Base-by-base conservation (phyloP, 2,329 filamentous ascomycete genomes). In the Lithohypha guttulata region DNA sequence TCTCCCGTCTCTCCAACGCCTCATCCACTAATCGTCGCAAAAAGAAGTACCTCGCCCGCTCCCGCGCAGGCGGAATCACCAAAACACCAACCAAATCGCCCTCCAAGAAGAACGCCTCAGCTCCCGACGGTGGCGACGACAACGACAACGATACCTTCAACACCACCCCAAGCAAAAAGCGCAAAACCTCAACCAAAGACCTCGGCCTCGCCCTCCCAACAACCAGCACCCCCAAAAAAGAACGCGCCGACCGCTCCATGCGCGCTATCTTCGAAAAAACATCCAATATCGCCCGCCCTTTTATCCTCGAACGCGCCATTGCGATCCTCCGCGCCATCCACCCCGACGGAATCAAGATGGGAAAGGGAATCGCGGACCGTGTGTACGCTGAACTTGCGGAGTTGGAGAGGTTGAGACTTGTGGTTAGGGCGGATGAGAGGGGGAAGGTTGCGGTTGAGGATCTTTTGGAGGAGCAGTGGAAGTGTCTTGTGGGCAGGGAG, bases 261-360 rank as follows among this genome's bases (percentile, higher is more conserved):
- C 27, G 36, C 13, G 19, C 25, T 10, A 27, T 34, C 37, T 36
- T 41, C 42, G 30, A 36, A n/a, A 35, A 31, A 25, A 39, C 27
- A 9, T 27, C 58, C 55, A 2, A 62, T 58, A 6, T 57, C 57
- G 8, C 59, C 3, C 60, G 58, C 3, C 55, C 65, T 0, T 69
- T 69, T 42, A 57, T 61, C 0, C 48, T 69, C 3, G 66, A 69
- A 46, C 57, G 66, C 1, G 49, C 68, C 2, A 49, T 68, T 6
- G 65, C 66, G 1, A 66, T 69, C 18, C 65, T 64, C 39, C 63
- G 65, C 30, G 64, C 64, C 9, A 62, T 69, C 14, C 60, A 68
- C 27, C 65, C 64, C 5, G 58, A 61, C 2, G 56, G 59, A 11
- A 60, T 63, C 3, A 55, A 14, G 22, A 32, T 32, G 7, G 41